Base-by-base conservation (phyloP, 257 asterid species). In the Perilla frutescens region DNA sequence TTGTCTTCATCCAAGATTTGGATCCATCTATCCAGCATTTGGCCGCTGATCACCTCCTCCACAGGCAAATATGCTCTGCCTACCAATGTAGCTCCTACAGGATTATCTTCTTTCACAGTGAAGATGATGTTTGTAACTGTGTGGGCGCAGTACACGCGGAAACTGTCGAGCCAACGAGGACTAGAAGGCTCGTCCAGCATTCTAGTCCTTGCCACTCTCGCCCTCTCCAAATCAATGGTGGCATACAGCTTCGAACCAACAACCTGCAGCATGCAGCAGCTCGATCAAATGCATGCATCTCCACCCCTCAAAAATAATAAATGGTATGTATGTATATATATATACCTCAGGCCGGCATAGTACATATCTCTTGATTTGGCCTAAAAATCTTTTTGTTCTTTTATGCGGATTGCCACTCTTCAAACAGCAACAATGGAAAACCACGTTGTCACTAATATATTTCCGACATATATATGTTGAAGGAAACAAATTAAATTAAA, bases 61-160 rank as follows among this genome's bases (percentile, higher is more conserved):
- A 84, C 98, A 0, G 90, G 85, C 1, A 89, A 77, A 72, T 86
- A 84, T 12, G 97, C 97, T 60, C 97, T 74, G 9, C 97, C 98
- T 4, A 93, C 87, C 20, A 94, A 63, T 6, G 90, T 88, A 26
- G 98, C 97, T 11, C 96, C 97, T 0, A 94, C 44, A 1, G 88
- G 88, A 59, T 91, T 76, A 8, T 55, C 82, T 39, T 87, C 84
- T 75, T 91, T 94, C 57, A 94, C 72, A 0, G 96, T 87, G 82
- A 94, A 94, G 31, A 91, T 71, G 39, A 94, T 79, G 76, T 86
- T 68, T 15, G 94, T 86, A 37, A 89, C 80, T 6, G 57, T 70
- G 61, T 89, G 96, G 5, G 98, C 97, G 41, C 97, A 89, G 53
- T 87, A 94, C 0, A 94, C 79, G 54, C 74, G 83, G 29, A 94